phyloP scores from a whole-genome alignment of 208 protist species.

The Trypanosoma brucei region DNA sequence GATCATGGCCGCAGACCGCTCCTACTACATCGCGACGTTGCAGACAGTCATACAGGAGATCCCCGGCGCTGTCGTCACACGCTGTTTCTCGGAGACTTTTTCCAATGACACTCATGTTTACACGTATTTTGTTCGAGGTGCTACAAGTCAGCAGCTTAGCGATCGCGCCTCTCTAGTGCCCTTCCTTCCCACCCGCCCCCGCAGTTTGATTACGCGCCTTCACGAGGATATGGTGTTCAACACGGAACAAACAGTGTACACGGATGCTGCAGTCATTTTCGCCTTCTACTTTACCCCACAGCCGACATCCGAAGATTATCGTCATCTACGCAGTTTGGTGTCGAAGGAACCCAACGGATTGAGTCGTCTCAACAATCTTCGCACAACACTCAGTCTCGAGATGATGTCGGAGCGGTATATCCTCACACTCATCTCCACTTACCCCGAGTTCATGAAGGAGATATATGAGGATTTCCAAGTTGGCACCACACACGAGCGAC shows the following conservation, averaged over 20 bases:
- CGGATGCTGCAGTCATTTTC: constrained; percentile 70
- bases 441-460: constrained; percentile 81
- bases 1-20: constrained; percentile 50
- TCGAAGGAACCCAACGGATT: constrained; percentile 73
- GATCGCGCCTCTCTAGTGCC: constrained; percentile 55
- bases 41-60: constrained; percentile 68
- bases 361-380: constrained; percentile 85
- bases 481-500: constrained; percentile 50
- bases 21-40: constrained; percentile 65
- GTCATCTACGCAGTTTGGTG: constrained; percentile 53
- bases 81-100: constrained; percentile 64
- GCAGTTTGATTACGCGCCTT: constrained; percentile 60
- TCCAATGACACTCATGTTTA: constrained; percentile 77
- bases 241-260: constrained; percentile 66
- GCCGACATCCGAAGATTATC: constrained; percentile 76
- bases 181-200: constrained; percentile 66
- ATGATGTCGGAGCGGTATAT: constrained; percentile 89
- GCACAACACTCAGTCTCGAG: constrained; percentile 71
- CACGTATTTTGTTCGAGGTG: constrained; percentile 52
- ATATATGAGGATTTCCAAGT: constrained; percentile 90
- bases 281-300: constrained; percentile 89
- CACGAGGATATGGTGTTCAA: constrained; percentile 56
- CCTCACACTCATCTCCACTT: constrained; percentile 64
- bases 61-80: constrained; percentile 39
- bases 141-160: constrained; percentile 31